phyloP scores from a whole-genome alignment of 1,284 basidiomycete genomes.

The Albatrellus sp. region DNA sequence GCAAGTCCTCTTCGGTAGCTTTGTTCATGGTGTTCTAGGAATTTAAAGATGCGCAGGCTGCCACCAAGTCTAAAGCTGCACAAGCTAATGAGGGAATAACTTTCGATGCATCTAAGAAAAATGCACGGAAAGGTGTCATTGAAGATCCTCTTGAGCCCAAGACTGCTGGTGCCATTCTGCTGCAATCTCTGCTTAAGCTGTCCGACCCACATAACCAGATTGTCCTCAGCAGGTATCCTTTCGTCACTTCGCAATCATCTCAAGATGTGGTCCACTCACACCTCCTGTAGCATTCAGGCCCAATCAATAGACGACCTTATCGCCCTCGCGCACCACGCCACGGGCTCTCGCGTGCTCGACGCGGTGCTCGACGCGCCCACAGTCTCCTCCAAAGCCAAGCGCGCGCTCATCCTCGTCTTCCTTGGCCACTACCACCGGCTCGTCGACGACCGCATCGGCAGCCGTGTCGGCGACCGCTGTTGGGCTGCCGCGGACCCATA shows the following conservation, averaged over 20 bases:
- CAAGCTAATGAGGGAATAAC: conserved; percentile 9
- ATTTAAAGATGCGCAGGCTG: conserved; percentile 16
- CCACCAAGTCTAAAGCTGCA: conserved; percentile 11
- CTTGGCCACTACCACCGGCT: conserved; percentile 69
- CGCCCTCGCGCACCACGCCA: conserved; percentile 56
- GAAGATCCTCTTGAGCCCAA: conserved; percentile 42
- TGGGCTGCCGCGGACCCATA: conserved; percentile 85
- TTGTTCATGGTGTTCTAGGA: conserved; percentile 20
- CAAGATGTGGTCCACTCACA: neutral
- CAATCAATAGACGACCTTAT: conserved; percentile 51
- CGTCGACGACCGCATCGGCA: conserved; percentile 81
- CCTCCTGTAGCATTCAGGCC: conserved; percentile 38
- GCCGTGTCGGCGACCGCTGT: conserved; percentile 76
- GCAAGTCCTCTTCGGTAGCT: neutral
- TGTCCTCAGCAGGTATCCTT: conserved; percentile 53
- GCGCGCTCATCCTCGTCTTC: conserved; percentile 61
- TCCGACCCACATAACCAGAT: conserved; percentile 50
- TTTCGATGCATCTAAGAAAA: conserved; percentile 11
- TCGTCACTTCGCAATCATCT: conserved; percentile 1
- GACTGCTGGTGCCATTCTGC: conserved; percentile 75
- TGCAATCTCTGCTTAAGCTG: conserved; percentile 72
- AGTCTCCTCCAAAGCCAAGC: conserved; percentile 54
- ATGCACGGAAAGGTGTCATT: conserved; percentile 11
- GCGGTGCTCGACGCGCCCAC: conserved; percentile 59
- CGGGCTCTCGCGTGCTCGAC: conserved; percentile 77